These are phyloP conservation scores for Vitis amurensis DNA, from an alignment of 164 flowering plant species.

Conservation along the genomic window DNA sequence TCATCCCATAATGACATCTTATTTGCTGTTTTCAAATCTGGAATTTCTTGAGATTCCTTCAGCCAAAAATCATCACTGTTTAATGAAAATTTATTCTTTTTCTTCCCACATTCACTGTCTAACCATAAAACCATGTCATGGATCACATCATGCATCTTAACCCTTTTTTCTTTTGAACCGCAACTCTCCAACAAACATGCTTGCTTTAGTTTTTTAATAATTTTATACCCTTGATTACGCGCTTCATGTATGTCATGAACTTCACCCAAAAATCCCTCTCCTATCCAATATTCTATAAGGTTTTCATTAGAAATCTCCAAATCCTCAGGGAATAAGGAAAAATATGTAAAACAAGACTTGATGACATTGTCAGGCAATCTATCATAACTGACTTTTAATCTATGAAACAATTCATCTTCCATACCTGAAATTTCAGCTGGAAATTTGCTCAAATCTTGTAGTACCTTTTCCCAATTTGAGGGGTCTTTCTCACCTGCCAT, in stretches of 20 bases:
- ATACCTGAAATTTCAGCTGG: slow-evolving; percentile 11
- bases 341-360: slow-evolving; percentile 14
- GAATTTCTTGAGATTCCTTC: neutral
- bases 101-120: neutral
- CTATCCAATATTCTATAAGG: slow-evolving; percentile 17
- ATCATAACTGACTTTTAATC: slow-evolving; percentile 16
- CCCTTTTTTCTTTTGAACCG: neutral
- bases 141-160: slow-evolving; percentile 16
- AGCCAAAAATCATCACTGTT: no score
- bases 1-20: neutral
- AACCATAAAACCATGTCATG: slow-evolving; percentile 16
- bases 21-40: neutral
- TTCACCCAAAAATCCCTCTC: slow-evolving; percentile 16
- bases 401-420: neutral
- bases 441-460: neutral
- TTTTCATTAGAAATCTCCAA: neutral
- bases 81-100: neutral
- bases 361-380: neutral
- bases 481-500: slow-evolving; percentile 13
- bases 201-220: slow-evolving; percentile 1
- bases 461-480: slow-evolving; percentile 11
- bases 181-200: slow-evolving; percentile 7
- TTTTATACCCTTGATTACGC: slow-evolving; percentile 1
- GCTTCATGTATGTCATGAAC: neutral
- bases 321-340: slow-evolving; percentile 14